These are phyloP conservation scores for Solanum medicagineum DNA, from an alignment of 257 asterid species.

Conservation along the genomic window DNA sequence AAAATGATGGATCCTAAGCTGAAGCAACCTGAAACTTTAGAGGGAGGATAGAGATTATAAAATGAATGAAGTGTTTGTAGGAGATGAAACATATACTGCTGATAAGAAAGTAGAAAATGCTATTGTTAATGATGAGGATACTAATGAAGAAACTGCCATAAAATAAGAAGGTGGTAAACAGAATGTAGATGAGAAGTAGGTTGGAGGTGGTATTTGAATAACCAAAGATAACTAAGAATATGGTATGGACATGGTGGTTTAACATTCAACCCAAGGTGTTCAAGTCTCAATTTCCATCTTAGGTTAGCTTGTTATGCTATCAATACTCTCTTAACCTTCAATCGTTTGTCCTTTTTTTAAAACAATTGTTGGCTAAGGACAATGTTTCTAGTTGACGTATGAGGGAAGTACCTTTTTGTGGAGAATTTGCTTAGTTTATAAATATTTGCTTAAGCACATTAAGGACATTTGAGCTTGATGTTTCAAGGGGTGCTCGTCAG, in stretches of 20 bases:
- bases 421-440: neutral
- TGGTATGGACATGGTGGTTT: too few species aligned
- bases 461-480: neutral
- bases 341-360: too few species aligned
- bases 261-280: too few species aligned
- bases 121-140: constrained; percentile 7
- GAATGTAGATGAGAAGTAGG: neutral
- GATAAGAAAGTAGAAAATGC: constrained; percentile 22
- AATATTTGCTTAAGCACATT: neutral
- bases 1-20: neutral
- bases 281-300: too few species aligned
- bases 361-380: too few species aligned
- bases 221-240: too few species aligned
- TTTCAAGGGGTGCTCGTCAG: neutral
- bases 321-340: too few species aligned
- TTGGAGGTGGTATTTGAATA: too few species aligned
- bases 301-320: too few species aligned
- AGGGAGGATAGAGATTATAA: neutral
- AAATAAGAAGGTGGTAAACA: neutral
- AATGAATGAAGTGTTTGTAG: neutral
- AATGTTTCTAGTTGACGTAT: too few species aligned
- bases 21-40: neutral
- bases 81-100: neutral
- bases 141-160: neutral
- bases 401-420: neutral